These are phyloP conservation scores for Trametes pubescens DNA, from an alignment of 1,284 basidiomycete genomes.

Conservation along the genomic window DNA sequence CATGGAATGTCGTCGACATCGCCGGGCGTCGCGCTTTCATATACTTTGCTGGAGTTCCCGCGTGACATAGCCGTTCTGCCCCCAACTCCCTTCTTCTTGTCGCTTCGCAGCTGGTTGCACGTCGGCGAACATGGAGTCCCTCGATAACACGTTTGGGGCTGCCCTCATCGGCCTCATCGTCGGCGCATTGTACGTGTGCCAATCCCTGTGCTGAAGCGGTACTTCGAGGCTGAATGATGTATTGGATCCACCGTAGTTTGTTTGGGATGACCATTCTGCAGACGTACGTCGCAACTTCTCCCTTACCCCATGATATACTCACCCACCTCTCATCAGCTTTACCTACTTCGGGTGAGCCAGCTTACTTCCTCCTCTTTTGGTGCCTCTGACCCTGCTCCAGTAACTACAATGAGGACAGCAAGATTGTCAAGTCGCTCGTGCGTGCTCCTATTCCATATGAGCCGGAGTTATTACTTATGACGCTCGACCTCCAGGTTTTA, in stretches of 20 bases:
- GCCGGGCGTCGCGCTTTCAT: not conserved
- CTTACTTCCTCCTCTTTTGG: not conserved
- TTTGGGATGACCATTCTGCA: conserved; percentile 42
- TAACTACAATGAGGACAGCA: conserved; percentile 35
- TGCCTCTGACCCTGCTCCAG: conserved; percentile 15
- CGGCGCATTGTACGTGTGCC: conserved; percentile 37
- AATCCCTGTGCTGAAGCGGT: not conserved
- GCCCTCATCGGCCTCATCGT: conserved; percentile 39
- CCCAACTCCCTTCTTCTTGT: conserved; percentile 2
- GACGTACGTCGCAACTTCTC: conserved; percentile 31
- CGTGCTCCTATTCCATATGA: conserved; percentile 1
- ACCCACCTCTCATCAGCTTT: conserved; percentile 20
- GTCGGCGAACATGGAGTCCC: conserved; percentile 20
- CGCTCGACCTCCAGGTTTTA: conserved; percentile 22
- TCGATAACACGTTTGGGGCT: conserved; percentile 40
- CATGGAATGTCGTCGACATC: not conserved
- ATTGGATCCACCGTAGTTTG: conserved; percentile 27
- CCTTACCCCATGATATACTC: not conserved
- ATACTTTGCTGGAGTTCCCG: not conserved
- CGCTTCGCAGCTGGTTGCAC: not conserved
- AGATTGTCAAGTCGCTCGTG: conserved; percentile 35
- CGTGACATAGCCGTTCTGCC: not conserved
- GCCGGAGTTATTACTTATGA: not conserved
- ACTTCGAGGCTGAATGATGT: not conserved
- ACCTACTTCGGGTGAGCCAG: conserved; percentile 34